Percentiles rank a stretch among this genome's conserved stretches.
Evolutionary conservation across 78 protist genomes (phyloP).

Genomic region (Polysphondylium violaceum): DNA sequence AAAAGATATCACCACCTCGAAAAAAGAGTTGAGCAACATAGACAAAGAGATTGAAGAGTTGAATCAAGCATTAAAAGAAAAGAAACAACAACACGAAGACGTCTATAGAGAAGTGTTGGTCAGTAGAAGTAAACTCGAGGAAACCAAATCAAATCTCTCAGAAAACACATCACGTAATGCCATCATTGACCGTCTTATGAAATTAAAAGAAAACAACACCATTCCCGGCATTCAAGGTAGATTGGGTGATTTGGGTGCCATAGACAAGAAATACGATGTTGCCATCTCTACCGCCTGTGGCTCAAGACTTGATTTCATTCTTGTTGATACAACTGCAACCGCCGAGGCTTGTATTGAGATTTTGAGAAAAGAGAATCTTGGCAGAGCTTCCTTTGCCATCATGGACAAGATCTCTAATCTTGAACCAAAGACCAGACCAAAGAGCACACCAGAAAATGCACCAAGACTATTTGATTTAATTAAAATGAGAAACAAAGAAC

Average conservation of each 20-base stretch:
- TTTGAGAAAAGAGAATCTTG: conserved; percentile 84
- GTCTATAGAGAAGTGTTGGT: not conserved
- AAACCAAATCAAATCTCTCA: conserved; percentile 2
- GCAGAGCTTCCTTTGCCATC: conserved; percentile 97
- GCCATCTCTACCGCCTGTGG: conserved; percentile 96
- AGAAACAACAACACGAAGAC: conserved; percentile 2
- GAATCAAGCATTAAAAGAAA: not conserved
- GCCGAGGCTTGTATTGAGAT: conserved; percentile 84
- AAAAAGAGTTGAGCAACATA: conserved; percentile 14
- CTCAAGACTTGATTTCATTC: conserved; percentile 88
- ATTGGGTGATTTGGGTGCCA: conserved; percentile 98
- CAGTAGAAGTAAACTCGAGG: conserved; percentile 11
- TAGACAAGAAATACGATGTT: conserved; percentile 94
- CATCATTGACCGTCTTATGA: conserved; percentile 74
- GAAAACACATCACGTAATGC: not conserved
- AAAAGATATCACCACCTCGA: conserved; percentile 19
- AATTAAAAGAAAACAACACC: conserved; percentile 38
- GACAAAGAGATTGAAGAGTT: not conserved
- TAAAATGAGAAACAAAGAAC: conserved; percentile 49
- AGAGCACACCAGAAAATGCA: conserved; percentile 49
- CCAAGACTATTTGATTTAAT: conserved; percentile 85
- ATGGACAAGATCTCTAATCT: conserved; percentile 90
- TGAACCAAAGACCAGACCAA: not conserved
- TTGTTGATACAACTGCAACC: conserved; percentile 92
- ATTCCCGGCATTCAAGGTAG: conserved; percentile 94